phyloP scores from a whole-genome alignment of 2,329 filamentous ascomycete species.

The Exophiala dermatitidis region DNA sequence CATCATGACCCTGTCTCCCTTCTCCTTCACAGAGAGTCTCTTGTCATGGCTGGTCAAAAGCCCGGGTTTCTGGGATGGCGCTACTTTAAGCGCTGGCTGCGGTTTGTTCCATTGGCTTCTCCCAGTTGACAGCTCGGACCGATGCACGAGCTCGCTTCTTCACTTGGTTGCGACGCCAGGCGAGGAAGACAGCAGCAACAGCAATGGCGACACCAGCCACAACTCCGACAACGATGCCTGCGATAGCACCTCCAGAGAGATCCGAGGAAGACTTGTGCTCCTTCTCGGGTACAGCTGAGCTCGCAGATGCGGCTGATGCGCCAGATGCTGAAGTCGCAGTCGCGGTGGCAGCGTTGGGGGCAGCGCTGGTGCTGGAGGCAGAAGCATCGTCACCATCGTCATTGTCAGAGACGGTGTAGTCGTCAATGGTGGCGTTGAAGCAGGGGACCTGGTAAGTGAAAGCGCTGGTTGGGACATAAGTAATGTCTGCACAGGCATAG shows the following conservation, averaged over 20 bases:
- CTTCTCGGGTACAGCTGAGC: conserved; percentile 23
- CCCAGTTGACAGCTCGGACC: conserved; percentile 19
- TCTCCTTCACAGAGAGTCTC: no score
- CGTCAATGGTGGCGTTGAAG: conserved; percentile 41
- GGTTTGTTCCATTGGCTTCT: conserved; percentile 4
- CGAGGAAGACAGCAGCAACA: conserved; percentile 8
- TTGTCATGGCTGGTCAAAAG: no score
- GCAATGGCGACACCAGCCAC: conserved; percentile 12
- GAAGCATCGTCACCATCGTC: conserved; percentile 5
- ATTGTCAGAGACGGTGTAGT: conserved; percentile 28
- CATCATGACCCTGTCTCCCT: no score
- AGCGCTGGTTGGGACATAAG: conserved; percentile 35
- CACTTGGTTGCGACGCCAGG: conserved; percentile 16
- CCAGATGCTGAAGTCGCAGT: conserved; percentile 7
- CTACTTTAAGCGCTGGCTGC: neutral
- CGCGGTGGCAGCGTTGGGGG: conserved; percentile 13
- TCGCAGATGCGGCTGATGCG: conserved; percentile 26
- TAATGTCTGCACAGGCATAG: conserved; percentile 45
- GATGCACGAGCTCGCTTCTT: conserved; percentile 17
- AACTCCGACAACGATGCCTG: conserved; percentile 34
- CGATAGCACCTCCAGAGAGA: conserved; percentile 38
- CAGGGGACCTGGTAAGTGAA: conserved; percentile 40
- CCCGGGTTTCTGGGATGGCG: no score
- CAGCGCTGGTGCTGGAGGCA: conserved; percentile 16
- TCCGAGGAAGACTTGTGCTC: conserved; percentile 21